Base-by-base conservation (phyloP, 768 basidiomycete species). In the Mycena filopes region DNA sequence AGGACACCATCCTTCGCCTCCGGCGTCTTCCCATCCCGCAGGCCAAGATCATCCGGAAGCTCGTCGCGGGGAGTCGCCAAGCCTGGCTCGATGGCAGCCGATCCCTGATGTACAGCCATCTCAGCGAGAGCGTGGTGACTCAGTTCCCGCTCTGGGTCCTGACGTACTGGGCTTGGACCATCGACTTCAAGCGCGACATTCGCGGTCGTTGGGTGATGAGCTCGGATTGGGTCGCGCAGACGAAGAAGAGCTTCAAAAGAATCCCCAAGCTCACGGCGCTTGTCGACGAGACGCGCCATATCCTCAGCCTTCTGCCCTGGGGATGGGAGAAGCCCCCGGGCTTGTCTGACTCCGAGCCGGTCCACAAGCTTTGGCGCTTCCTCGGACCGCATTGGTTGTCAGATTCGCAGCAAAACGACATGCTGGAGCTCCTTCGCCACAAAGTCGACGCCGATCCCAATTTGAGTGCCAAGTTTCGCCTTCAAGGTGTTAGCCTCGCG, bases 271-370 rank as follows among this genome's bases (percentile, higher is more conserved):
- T n/a, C 11, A 46, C 45, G 23, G 54, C 25, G n/a, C 45, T 63
- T 10, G 53, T 63, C 18, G 54, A 55, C 4, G 55, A 48, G 40
- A 45, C 62, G 21, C 38, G 23, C 26, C 62, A 46, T 9, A 55
- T 47, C 23, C 62, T 63, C 47, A 23, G 45, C 15, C 36, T 63
- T 46, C n/a, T 63, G 28, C 54, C 62, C 46, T 63, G 62, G 62
- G 62, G 54, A 13, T 55, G 53, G 36, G 36, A 3, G 6, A 63
- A 55, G 54, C 54, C 54, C 3, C 33, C 33, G 11, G 62, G 62
- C 25, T 23, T 63, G 33, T 41, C 53, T 7, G 45, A 66, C 23
- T 21, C 51, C 5, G 51, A 66, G 54, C 51, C 59, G 0, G 23
- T 36, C 33, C 18, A 41, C 33, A 25, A 41, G 2, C 26, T 66